Evolutionary conservation across 1,284 basidiomycete species (phyloP).

Genomic region (Athelia psychrophila): DNA sequence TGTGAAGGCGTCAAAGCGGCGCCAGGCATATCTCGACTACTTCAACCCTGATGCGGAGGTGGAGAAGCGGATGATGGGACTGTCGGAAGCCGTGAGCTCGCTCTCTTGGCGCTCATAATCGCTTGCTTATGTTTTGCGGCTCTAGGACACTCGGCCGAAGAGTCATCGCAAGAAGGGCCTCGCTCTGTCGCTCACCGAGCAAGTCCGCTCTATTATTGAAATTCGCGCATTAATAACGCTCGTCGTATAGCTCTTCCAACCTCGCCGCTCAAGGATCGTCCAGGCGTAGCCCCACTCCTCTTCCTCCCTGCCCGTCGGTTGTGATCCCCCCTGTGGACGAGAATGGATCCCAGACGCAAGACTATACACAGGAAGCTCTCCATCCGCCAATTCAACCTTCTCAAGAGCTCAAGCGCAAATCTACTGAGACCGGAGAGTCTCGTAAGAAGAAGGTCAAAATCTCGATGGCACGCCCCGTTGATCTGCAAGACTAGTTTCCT

Average conservation of each 20-base stretch:
- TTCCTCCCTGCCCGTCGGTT: neutral
- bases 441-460: slow-evolving; percentile 51
- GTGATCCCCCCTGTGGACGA: slow-evolving; percentile 1
- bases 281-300: neutral
- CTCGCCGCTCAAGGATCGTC: neutral
- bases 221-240: neutral
- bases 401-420: slow-evolving; percentile 28
- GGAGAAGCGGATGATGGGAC: slow-evolving; percentile 56
- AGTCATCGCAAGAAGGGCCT: neutral
- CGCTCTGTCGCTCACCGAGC: neutral
- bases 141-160: slow-evolving; percentile 3
- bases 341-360: slow-evolving; percentile 49
- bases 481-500: slow-evolving; percentile 49
- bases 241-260: neutral
- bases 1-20: slow-evolving; percentile 41
- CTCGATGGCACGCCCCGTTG: slow-evolving; percentile 50
- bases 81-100: slow-evolving; percentile 51
- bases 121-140: slow-evolving; percentile 7
- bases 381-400: slow-evolving; percentile 9
- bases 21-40: slow-evolving; percentile 56
- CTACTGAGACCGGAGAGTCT: slow-evolving; percentile 13
- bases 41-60: slow-evolving; percentile 59
- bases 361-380: slow-evolving; percentile 38
- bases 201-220: neutral
- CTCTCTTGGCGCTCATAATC: slow-evolving; percentile 3